Evolutionary conservation across 73 alveolate genomes (phyloP), one percentile per base, ranked within the genome.

Genomic region (Symbiodinium natans): DNA sequence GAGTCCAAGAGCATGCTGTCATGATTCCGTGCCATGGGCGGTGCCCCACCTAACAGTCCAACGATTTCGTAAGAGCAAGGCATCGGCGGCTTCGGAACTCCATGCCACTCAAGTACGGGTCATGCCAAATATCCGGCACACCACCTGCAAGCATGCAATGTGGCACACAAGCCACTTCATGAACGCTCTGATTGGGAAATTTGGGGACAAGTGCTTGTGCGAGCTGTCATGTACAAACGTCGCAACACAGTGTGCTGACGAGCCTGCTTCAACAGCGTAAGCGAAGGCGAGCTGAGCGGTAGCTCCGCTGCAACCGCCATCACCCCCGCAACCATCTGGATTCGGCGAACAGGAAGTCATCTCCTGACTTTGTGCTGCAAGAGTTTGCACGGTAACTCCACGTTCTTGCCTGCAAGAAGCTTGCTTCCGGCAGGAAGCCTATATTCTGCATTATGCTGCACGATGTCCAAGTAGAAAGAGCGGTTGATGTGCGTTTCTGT

Each of bases 251-350:
- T 15, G 23, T 29, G 7, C n/a, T 52, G 71, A 29, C 71, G 71
- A 15, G 33, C 94, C 94, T 87, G 59, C 84, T 3, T 87, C 34
- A 10, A 34, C 21, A 36, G 68, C 41, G 83, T 87, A 87, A 15
- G 39, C 73, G 40, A 87, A 87, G 84, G 94, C 94, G 59, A 87
- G 41, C 84, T 87, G 94, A 29, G 84, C 13, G 11, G 84, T 87
- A 54, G 94, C 94, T 2, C 94, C 94, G 5, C 84, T 56, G 68
- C 94, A 87, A 5, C 94, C 94, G n/a, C 94, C 94, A 38, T 39
- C 40, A 39, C 94, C 94, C 41, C 94, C 94, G 41, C 94, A 87
- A 38, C n/a, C 31, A 19, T 54, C 59, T 36, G 73, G 54, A 56
- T 87, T 87, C 40, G 94, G 94, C 11, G 94, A 34, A 84, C 94